Evolutionary conservation across 1,284 basidiomycete species (phyloP).

Genomic region (Veloporphyrellus conicus): DNA sequence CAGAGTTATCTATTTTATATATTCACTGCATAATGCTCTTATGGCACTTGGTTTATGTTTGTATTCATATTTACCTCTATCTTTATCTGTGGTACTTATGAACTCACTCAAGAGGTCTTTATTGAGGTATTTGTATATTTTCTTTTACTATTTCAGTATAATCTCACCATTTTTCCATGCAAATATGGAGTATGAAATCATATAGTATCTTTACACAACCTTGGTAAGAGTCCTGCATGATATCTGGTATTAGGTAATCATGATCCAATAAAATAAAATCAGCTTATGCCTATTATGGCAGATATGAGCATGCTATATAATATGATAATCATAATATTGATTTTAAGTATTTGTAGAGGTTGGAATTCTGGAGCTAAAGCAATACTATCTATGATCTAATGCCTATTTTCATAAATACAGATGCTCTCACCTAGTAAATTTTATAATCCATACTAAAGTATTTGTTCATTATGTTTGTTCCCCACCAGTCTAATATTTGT

Average conservation of each 20-base stretch:
- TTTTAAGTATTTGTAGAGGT: constrained; percentile 14
- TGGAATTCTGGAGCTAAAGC: constrained; percentile 5
- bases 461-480: neutral
- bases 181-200: neutral
- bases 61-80: neutral
- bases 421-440: constrained; percentile 10
- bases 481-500: constrained; percentile 9
- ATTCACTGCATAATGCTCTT: neutral
- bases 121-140: constrained; percentile 3
- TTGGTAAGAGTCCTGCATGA: constrained; percentile 4
- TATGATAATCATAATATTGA: constrained; percentile 12
- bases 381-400: constrained; percentile 5
- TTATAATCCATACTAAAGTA: neutral
- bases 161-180: neutral
- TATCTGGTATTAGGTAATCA: too few species aligned
- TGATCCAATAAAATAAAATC: neutral
- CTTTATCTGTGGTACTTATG: neutral
- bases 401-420: constrained; percentile 14
- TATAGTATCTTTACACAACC: constrained; percentile 5
- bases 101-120: neutral
- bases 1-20: fast-evolving
- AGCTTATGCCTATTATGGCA: constrained; percentile 9
- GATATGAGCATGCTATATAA: constrained; percentile 7
- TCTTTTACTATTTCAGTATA: neutral
- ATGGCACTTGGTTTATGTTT: constrained; percentile 9